Base-by-base conservation (phyloP, 441 rosid genomes). In the Erysimum cheiri region DNA sequence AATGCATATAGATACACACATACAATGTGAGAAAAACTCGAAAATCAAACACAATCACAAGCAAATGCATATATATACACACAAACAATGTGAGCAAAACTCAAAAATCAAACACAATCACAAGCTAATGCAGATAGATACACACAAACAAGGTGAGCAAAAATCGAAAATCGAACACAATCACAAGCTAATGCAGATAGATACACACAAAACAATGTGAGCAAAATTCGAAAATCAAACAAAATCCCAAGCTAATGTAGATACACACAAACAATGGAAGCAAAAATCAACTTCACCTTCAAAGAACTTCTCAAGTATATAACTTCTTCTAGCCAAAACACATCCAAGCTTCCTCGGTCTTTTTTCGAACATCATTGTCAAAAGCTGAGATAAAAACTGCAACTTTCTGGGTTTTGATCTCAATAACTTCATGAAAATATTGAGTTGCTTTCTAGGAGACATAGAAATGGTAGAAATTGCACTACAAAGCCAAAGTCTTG, bases 401-500 rank as follows among this genome's bases (percentile, higher is more conserved):
- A 44, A 50, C 60, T 78, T 83, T 17, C 44, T 61, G 0, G 86
- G 79, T 71, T 76, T 82, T 24, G 79, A 80, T 70, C 85, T 83
- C 75, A 93, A 56, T 48, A 93, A 54, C 48, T 63, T 85, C 76
- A 78, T 66, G 65, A 91, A 91, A n/a, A 93, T 48, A 64, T 80
- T 86, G 36, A 77, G 56, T 62, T 84, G 87, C 28, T 80, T 79
- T 54, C 78, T 73, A 33, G 82, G 74, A 53, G 87, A 65, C 36
- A 91, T 26, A 31, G 84, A 78, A 3, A 65, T 55, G 9, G 77
- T 69, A 0, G 92, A 83, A 17, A 91, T 59, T 2, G 92, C 77
- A 35, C 80, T 78, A 81, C 86, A 85, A 29, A 92, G 92, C 98
- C 98, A 94, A 29, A 88, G 67, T 8, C 86, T 89, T 77, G 98